Evolutionary conservation across 345 rosid genomes (phyloP), one percentile per base, ranked within the genome.

Genomic region (Linum tenue): DNA sequence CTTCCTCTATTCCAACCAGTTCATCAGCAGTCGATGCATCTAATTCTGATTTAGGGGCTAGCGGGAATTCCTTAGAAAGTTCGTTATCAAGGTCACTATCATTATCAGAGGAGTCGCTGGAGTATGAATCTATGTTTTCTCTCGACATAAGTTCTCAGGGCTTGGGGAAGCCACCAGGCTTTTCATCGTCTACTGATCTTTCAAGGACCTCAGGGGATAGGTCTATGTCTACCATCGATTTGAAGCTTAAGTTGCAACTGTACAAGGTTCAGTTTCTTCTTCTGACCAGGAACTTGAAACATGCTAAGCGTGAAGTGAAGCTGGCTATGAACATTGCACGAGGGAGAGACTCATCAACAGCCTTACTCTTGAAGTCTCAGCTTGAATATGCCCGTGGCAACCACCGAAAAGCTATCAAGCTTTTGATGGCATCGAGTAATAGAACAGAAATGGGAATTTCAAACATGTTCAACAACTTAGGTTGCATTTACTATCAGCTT

Each of bases 371-470:
- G 84, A 95, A 91, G 84, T 84, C 99, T 69, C 88, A 95, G 85
- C 89, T 95, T 70, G 99, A 95, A 78, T 86, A 84, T 84, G 88
- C 96, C 76, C 97, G 88, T 77, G 90, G 99, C 22, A 91, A 95
- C 78, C 85, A 84, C 64, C 89, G 87, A 6, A 95, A 95, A 77
- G 99, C 99, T 60, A 89, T 91, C 69, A 95, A 87, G 84, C 85
- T 95, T 68, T 72, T 95, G 77, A 69, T 86, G 84, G 96, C 94
- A 62, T 85, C 91, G 37, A 80, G 85, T 74, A 84, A 84, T 63
- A 84, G 79, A 44, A 73, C 84, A 7, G 95, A 91, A 64, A 75
- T 76, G 68, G 92, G 85, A 60, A 77, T 82, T 61, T 78, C 95
- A 64, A 86, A 90, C 85, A 87, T 84, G 84, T 78, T 87, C 60